Evolutionary conservation across 148 eudicot species (phyloP).

Genomic region (Gaultheria prostrata): DNA sequence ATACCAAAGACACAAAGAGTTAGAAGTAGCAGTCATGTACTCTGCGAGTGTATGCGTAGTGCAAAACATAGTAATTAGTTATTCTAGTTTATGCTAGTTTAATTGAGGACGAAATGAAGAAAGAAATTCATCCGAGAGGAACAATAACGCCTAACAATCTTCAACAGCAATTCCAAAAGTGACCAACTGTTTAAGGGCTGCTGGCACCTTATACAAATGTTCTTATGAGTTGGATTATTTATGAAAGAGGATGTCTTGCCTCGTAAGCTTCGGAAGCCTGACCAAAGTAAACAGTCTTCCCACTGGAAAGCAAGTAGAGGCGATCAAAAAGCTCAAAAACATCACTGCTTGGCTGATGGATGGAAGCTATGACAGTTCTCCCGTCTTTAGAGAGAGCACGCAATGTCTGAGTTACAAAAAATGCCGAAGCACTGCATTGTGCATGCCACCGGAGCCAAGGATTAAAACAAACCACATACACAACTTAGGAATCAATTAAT

Average conservation of each 20-base stretch:
- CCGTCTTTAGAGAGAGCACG: conserved; percentile 87
- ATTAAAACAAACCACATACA: background rate
- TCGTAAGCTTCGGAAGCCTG: conserved; percentile 93
- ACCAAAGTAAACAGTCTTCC: conserved; percentile 90
- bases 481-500: background rate
- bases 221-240: background rate
- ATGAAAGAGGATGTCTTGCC: conserved; percentile 29
- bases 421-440: conserved; percentile 75
- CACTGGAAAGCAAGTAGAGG: conserved; percentile 88
- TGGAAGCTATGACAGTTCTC: conserved; percentile 91
- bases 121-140: background rate
- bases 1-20: background rate
- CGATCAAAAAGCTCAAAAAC: conserved; percentile 96
- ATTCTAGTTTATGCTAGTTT: background rate
- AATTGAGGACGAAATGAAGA: background rate
- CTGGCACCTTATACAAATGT: background rate
- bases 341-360: conserved; percentile 99
- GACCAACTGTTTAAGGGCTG: background rate
- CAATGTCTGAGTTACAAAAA: conserved; percentile 88
- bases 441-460: conserved; percentile 14
- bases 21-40: background rate
- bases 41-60: background rate
- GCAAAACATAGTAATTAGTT: background rate
- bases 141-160: background rate
- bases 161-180: background rate